Percentiles rank a stretch among this genome's conserved stretches.
Conservation (phyloP, 441 rosid species). For the Hura crepitans region DNA sequence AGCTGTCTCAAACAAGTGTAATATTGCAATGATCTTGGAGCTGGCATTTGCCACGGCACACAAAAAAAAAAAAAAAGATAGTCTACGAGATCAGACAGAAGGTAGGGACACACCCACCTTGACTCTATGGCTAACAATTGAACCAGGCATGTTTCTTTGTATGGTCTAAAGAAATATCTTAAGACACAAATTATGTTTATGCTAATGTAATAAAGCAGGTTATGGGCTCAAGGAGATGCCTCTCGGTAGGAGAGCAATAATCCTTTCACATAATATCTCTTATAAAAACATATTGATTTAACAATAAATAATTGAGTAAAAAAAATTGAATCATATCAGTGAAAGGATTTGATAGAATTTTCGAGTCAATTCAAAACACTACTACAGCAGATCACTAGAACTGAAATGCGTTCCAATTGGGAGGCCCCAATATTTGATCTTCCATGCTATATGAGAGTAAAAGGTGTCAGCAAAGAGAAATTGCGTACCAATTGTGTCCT, state of each 20-base stretch:
- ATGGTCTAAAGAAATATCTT: neutral
- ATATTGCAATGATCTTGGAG: neutral
- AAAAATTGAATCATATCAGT: neutral
- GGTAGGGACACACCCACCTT: neutral
- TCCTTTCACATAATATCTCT: too few species aligned
- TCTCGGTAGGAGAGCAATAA: neutral
- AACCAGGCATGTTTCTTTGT: neutral
- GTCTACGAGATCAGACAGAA: neutral
- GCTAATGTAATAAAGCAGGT: neutral
- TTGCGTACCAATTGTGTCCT: slow-evolving; percentile 73
- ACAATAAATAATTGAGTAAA: too few species aligned
- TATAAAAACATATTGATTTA: too few species aligned
- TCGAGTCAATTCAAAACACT: neutral
- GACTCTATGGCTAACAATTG: neutral
- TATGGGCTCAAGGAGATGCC: neutral
- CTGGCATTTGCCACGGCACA: neutral
- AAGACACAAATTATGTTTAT: neutral
- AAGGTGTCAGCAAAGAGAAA: neutral
- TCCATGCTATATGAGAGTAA: neutral
- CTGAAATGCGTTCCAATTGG: neutral
- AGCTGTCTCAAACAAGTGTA: neutral
- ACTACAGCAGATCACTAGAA: neutral
- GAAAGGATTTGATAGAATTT: neutral
- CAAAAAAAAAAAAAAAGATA: neutral
- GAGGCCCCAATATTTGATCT: neutral